Base-by-base conservation (phyloP, 306 rosid genomes). In the Lathyrus tuberosus region DNA sequence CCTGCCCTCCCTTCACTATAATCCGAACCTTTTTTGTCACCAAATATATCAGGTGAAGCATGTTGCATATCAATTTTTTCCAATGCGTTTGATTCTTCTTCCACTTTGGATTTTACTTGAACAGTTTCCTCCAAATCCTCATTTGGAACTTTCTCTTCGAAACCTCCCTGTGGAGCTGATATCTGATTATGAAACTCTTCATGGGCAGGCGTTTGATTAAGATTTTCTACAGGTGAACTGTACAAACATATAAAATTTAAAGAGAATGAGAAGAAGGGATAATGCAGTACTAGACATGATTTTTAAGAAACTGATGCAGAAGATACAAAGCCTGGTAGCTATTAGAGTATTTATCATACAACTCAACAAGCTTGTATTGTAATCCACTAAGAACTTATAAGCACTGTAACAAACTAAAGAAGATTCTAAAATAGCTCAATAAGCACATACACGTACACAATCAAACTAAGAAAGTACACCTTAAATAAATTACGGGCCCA, bases 161-260 rank as follows among this genome's bases (percentile, higher is more conserved):
- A 64, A 53, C 78, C 84, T 46, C 75, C 77, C 72, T 18, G 91
- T 35, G 80, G 83, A 77, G 78, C 86, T 67, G 80, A 81, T 54
- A 69, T 69, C 76, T 83, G 88, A 82, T 84, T 88, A 74, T 40
- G 89, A 57, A 79, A 78, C 68, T 81, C 88, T 65, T 84, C 95
- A 61, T 53, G 62, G 48, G 79, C 83, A 69, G 88, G 80, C 35
- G 79, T 79, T 65, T 67, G 89, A 63, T 17, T 82, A 80, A 40
- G 81, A 78, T 76, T 86, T 76, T 83, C 96, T 72, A 87, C 91
- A 26, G 91, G 99, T 65, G 92, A 89, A 86, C 97, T 91, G 87
- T 54, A 76, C 61, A 60, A 67, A 64, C 17, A 64, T 13, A 43
- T 24, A 24, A 57, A 46, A 65, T 14, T 14, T 24, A 46, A 33